phyloP scores from a whole-genome alignment of 208 protist genomes.

The Trypanosoma scelopori region DNA sequence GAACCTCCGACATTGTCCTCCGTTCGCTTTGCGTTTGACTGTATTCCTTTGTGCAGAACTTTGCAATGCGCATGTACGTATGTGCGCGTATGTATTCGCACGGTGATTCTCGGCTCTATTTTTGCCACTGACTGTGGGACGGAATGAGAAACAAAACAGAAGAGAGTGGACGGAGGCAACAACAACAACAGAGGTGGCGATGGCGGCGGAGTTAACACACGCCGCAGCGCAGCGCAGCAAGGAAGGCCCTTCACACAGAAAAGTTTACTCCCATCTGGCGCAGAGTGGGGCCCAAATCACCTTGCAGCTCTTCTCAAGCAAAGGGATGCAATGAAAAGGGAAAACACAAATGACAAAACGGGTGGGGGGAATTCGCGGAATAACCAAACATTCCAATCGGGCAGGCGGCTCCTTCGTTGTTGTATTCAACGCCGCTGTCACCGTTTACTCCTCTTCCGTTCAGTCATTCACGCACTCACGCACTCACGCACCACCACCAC shows the following conservation, averaged over 20 bases:
- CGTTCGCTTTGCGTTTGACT: too few relatives aligned
- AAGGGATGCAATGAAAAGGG: slow-evolving; percentile 20
- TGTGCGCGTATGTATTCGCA: too few relatives aligned
- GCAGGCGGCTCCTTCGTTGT: not conserved
- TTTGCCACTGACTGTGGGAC: not conserved
- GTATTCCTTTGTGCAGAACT: too few relatives aligned
- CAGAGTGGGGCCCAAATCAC: too few relatives aligned
- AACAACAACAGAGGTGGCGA: too few relatives aligned
- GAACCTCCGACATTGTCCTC: not conserved
- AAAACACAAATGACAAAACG: slow-evolving; percentile 4
- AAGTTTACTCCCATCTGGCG: too few relatives aligned
- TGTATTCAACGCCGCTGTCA: not conserved
- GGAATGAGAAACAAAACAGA: not conserved
- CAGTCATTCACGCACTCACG: not conserved
- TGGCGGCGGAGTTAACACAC: not conserved
- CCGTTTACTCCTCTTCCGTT: not conserved
- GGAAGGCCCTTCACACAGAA: too few relatives aligned
- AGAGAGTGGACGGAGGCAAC: too few relatives aligned
- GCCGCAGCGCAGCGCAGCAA: too few relatives aligned
- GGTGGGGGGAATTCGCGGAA: not conserved
- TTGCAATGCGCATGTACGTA: too few relatives aligned
- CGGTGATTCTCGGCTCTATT: not conserved
- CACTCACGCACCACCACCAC: too few relatives aligned
- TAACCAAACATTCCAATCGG: not conserved
- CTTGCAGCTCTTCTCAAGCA: too few relatives aligned